These are phyloP conservation scores for Termitomyces sp. DNA, from an alignment of 768 basidiomycete species.

Conservation along the genomic window DNA sequence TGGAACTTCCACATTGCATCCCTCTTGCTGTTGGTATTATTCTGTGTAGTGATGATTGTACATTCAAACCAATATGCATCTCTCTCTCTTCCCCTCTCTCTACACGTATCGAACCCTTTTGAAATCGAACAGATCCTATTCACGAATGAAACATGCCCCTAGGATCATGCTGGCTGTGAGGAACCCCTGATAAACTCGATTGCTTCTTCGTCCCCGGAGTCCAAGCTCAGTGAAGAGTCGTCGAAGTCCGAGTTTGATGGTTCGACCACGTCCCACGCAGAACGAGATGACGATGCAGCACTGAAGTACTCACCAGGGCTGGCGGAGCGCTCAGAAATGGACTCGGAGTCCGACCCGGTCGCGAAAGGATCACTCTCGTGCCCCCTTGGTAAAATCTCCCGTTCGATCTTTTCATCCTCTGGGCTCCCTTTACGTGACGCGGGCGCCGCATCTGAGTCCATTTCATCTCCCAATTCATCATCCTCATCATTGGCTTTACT, in stretches of 20 bases:
- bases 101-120: too few relatives aligned
- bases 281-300: not conserved
- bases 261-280: slow-evolving; percentile 7
- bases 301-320: slow-evolving; percentile 1
- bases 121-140: not conserved
- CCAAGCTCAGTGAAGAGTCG: not conserved
- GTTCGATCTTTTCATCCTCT: not conserved
- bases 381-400: not conserved
- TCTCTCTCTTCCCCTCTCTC: too few relatives aligned
- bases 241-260: slow-evolving; percentile 4
- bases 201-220: not conserved
- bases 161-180: not conserved
- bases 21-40: not conserved
- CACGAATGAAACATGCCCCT: not conserved
- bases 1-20: not conserved
- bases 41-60: not conserved
- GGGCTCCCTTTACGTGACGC: not conserved
- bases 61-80: not conserved
- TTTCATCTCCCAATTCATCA: not conserved
- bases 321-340: not conserved
- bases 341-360: slow-evolving; percentile 2
- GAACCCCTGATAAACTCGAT: not conserved
- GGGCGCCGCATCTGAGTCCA: not conserved
- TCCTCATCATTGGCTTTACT: not conserved
- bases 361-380: not conserved